phyloP scores from a whole-genome alignment of 2,329 filamentous ascomycete genomes.

The Cordyceps pruinosa region DNA sequence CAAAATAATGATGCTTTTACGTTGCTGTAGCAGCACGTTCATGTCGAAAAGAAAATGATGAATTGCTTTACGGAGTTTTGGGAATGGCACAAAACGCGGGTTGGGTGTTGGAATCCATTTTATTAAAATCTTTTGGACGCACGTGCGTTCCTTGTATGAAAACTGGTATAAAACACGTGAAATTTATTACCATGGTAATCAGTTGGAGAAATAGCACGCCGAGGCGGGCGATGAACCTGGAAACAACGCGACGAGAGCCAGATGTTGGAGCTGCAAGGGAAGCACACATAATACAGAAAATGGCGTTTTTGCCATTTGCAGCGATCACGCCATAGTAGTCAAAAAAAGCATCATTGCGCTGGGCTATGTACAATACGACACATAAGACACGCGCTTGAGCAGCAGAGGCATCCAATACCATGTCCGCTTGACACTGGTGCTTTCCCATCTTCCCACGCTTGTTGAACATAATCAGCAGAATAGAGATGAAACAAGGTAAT shows the following conservation, averaged over 20 bases:
- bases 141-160: background rate
- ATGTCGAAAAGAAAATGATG: slow-evolving; percentile 10
- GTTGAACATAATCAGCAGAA: background rate
- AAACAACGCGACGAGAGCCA: background rate
- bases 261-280: background rate
- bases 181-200: background rate
- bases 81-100: slow-evolving; percentile 3
- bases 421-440: background rate
- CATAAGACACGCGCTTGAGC: too few relatives aligned
- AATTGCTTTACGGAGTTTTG: slow-evolving; percentile 10
- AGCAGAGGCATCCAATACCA: too few relatives aligned
- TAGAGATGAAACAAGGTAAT: background rate
- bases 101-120: background rate
- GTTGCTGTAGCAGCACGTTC: slow-evolving; percentile 2
- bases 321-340: background rate
- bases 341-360: background rate
- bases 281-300: background rate
- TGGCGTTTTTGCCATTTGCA: background rate
- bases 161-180: background rate
- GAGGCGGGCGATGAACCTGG: background rate
- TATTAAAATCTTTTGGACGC: background rate
- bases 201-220: background rate
- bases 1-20: background rate
- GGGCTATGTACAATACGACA: background rate
- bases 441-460: background rate